Conservation (phyloP, 257 asterid species). For the Solanum appendiculatum region DNA sequence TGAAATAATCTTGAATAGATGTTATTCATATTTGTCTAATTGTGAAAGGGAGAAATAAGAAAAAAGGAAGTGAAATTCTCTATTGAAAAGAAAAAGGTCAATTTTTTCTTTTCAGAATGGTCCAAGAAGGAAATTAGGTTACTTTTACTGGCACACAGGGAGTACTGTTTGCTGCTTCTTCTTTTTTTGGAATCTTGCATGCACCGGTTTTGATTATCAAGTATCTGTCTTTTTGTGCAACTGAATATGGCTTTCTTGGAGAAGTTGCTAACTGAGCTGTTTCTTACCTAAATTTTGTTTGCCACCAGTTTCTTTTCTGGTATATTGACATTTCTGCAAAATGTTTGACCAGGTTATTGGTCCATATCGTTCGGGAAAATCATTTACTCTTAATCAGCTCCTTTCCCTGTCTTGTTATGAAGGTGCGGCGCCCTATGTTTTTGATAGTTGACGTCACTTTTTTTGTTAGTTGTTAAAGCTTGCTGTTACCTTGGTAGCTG, state of each 20-base stretch:
- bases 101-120: background rate
- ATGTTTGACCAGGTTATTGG: slow-evolving; percentile 68
- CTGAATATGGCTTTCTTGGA: background rate
- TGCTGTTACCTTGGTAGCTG: background rate
- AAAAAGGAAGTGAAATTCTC: background rate
- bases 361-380: slow-evolving; percentile 98
- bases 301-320: background rate
- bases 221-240: background rate
- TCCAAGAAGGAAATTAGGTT: background rate
- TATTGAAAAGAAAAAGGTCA: background rate
- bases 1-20: background rate
- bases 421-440: slow-evolving; percentile 37
- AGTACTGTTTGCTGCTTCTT: background rate
- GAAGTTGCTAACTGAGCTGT: background rate
- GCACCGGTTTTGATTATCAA: background rate
- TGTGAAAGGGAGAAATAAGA: background rate
- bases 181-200: background rate
- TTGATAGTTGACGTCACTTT: background rate
- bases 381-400: slow-evolving; percentile 93
- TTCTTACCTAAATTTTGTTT: background rate
- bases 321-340: background rate
- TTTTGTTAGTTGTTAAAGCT: background rate
- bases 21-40: background rate
- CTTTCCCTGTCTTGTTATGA: slow-evolving; percentile 92
- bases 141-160: background rate